These are phyloP conservation scores for Apiospora rasikravindrae DNA, from an alignment of 2,329 filamentous ascomycete genomes.

Conservation along the genomic window DNA sequence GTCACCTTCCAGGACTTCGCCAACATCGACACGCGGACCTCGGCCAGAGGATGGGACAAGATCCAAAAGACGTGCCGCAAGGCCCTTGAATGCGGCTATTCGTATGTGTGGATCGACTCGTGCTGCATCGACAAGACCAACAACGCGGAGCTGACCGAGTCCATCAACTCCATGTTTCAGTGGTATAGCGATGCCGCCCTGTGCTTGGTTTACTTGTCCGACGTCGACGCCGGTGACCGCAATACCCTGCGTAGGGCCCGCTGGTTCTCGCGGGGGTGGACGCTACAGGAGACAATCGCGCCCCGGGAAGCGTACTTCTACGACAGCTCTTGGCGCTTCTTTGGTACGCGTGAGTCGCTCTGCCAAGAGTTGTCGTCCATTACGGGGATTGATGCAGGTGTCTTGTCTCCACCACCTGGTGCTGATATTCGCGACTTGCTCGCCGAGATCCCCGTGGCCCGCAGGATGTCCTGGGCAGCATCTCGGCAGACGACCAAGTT, in stretches of 20 bases:
- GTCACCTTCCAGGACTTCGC: slow-evolving; percentile 35
- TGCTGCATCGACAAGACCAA: slow-evolving; percentile 18
- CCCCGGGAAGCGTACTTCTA: slow-evolving; percentile 26
- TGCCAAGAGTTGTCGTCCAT: slow-evolving; percentile 20
- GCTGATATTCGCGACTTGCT: slow-evolving; percentile 5
- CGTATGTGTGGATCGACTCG: slow-evolving; percentile 17
- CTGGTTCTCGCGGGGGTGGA: slow-evolving; percentile 30
- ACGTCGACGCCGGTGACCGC: slow-evolving; percentile 31
- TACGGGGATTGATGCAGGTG: slow-evolving; percentile 23
- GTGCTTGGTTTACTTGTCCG: neutral
- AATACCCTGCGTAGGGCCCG: neutral
- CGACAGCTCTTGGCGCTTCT: slow-evolving; percentile 23
- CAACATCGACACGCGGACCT: slow-evolving; percentile 8
- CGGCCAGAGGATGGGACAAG: slow-evolving; percentile 24
- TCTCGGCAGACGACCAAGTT: slow-evolving; percentile 30
- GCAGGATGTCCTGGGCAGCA: slow-evolving; percentile 39
- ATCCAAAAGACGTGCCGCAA: slow-evolving; percentile 25
- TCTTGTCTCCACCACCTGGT: slow-evolving; percentile 15
- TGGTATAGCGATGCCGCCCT: slow-evolving; percentile 9
- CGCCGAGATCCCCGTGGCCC: slow-evolving; percentile 26
- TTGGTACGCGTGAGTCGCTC: slow-evolving; percentile 21
- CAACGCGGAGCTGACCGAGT: neutral
- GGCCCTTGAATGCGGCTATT: slow-evolving; percentile 30
- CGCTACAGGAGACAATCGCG: slow-evolving; percentile 32
- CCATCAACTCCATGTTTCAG: slow-evolving; percentile 19